Evolutionary conservation across 2,329 filamentous ascomycete genomes (phyloP).

Genomic region (Exophiala lecanii-corni): DNA sequence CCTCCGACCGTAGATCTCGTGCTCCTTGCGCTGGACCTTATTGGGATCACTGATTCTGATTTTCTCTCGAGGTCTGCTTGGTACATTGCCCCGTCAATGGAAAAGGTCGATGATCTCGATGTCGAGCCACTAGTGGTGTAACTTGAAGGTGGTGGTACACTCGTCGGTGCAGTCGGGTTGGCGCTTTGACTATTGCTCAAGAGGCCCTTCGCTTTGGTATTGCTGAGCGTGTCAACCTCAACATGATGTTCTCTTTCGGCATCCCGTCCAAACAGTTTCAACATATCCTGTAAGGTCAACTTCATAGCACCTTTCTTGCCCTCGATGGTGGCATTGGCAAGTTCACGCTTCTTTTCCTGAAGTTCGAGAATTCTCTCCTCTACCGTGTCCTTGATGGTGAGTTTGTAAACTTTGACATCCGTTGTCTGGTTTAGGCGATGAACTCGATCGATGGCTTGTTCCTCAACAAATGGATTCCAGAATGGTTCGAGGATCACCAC

Average conservation of each 20-base stretch:
- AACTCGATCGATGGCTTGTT: conserved; percentile 97
- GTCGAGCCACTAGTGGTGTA: no score
- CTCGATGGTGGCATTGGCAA: conserved; percentile 85
- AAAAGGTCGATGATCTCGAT: background rate
- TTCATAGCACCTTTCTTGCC: conserved; percentile 71
- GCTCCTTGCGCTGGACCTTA: conserved; percentile 13
- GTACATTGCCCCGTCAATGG: background rate
- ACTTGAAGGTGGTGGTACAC: no score
- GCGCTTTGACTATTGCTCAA: no score
- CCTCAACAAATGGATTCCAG: conserved; percentile 99
- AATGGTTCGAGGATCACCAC: conserved; percentile 97
- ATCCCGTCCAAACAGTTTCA: conserved; percentile 78
- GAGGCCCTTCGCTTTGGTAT: no score
- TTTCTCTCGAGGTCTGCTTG: conserved; percentile 6
- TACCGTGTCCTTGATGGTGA: conserved; percentile 80
- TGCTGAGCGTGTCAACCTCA: no score
- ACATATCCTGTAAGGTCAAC: conserved; percentile 86
- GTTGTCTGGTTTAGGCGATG: conserved; percentile 96
- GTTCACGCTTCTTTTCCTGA: conserved; percentile 85
- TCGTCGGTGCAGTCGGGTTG: no score
- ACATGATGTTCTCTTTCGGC: conserved; percentile 43
- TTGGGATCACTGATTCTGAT: conserved; percentile 8
- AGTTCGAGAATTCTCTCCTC: conserved; percentile 93
- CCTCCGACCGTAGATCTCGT: conserved; percentile 18
- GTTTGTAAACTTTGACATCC: conserved; percentile 91